These are phyloP conservation scores for Lepidium sativum DNA, from an alignment of 345 rosid genomes.

Conservation along the genomic window DNA sequence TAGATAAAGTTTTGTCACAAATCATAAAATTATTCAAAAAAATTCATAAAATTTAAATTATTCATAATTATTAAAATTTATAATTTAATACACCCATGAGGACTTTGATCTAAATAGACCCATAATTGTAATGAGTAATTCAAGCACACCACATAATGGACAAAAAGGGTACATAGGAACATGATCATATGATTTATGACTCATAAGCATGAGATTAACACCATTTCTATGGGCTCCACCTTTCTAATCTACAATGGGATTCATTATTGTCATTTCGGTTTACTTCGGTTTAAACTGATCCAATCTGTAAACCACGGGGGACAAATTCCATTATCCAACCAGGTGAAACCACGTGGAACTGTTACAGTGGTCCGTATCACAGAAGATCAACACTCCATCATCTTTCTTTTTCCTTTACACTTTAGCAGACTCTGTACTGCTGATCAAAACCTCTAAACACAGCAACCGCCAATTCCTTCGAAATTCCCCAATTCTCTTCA, in stretches of 20 bases:
- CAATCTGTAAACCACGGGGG: neutral
- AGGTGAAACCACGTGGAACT: conserved; percentile 6
- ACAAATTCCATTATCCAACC: neutral
- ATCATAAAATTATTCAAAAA: no score
- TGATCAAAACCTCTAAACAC: conserved; percentile 23
- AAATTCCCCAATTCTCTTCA: conserved; percentile 5
- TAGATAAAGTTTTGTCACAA: no score
- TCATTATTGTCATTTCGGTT: neutral
- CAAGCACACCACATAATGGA: neutral
- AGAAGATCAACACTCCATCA: neutral
- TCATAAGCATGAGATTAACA: conserved; percentile 16
- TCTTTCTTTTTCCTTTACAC: conserved; percentile 19
- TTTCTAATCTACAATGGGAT: neutral
- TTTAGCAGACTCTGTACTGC: conserved; percentile 20
- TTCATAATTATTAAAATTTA: no score
- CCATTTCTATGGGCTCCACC: conserved; percentile 3
- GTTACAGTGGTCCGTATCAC: neutral
- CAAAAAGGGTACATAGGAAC: neutral
- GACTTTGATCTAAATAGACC: neutral
- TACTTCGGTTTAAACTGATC: neutral
- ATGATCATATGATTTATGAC: conserved; percentile 23
- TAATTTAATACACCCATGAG: no score
- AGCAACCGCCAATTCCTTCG: conserved; percentile 27
- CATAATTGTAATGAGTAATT: neutral
- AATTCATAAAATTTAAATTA: no score